Evolutionary conservation across 306 rosid species (phyloP), one percentile per base, ranked within the genome.

Genomic region (Lathyrus tuberosus): DNA sequence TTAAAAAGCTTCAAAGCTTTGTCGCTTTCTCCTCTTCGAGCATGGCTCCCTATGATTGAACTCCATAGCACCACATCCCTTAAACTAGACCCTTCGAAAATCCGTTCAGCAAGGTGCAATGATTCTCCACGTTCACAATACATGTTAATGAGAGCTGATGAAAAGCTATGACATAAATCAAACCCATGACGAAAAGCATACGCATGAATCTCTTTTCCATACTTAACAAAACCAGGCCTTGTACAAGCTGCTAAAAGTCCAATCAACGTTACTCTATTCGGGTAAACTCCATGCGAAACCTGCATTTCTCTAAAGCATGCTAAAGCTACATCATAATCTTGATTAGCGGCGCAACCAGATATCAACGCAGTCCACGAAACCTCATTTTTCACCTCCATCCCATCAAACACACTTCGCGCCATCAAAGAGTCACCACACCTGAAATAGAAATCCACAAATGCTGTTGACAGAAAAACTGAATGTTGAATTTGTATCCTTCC

Each of bases 21-120:
- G 65, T 56, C 46, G 46, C 65, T 35, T 73, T 83, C 67, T 43
- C 86, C 83, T 52, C 85, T 74, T 63, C 47, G 81, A 79, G 89
- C 69, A 79, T 79, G 79, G 70, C 85, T 58, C 68, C 87, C 83
- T 24, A 89, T 84, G 66, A 86, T 73, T 30, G 76, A 77, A 81
- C 83, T 86, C 96, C 96, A 89, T 56, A 83, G 65, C 65, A 89
- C 90, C 74, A 86, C 91, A 81, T 86, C 96, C 62, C 62, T 85
- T 63, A 54, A 64, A 52, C 70, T 61, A 5, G 76, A 78, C 76
- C 81, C 72, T 75, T 83, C 68, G 43, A 89, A 89, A 51, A 86
- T 74, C 8, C 62, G 47, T 72, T 80, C 67, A 13, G 91, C 84
- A 72, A 78, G 28, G 76, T 42, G 84, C 35, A 83, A 35, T 14